Percentiles rank a stretch among this genome's conserved stretches.
phyloP scores from a whole-genome alignment of 2,329 filamentous ascomycete species.

The Sporothrix variecibatus region DNA sequence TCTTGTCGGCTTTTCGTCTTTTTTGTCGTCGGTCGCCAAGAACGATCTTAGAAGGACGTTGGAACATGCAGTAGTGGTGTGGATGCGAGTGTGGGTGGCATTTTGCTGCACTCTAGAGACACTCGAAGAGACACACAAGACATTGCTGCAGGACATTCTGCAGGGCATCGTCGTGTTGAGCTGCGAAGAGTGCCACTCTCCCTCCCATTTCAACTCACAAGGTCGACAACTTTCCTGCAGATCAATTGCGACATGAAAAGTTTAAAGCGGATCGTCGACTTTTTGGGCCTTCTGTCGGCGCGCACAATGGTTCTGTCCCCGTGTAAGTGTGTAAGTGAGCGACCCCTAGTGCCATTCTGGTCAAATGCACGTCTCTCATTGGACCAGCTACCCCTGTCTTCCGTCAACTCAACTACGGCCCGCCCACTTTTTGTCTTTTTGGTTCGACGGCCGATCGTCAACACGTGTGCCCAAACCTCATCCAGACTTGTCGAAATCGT shows the following conservation, averaged over 20 bases:
- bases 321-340: neutral
- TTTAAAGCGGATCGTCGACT: neutral
- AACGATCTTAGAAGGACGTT: constrained; percentile 17
- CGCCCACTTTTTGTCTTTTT: neutral
- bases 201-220: neutral
- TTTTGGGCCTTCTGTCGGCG: neutral
- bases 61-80: constrained; percentile 8
- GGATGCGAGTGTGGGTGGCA: neutral
- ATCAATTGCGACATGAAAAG: neutral
- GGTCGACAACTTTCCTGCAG: neutral
- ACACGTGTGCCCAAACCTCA: constrained; percentile 22
- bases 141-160: neutral
- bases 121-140: neutral
- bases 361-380: neutral
- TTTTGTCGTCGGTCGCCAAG: constrained; percentile 19
- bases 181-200: too few species aligned
- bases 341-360: neutral
- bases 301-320: neutral
- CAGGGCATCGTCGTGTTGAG: neutral
- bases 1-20: neutral
- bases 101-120: neutral
- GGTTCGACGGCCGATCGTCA: neutral
- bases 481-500: constrained; percentile 22
- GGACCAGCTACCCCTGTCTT: neutral
- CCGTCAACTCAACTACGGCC: neutral